These are phyloP conservation scores for Metschnikowia bowlesiae DNA, from an alignment of 805 yeast species.

Conservation along the genomic window DNA sequence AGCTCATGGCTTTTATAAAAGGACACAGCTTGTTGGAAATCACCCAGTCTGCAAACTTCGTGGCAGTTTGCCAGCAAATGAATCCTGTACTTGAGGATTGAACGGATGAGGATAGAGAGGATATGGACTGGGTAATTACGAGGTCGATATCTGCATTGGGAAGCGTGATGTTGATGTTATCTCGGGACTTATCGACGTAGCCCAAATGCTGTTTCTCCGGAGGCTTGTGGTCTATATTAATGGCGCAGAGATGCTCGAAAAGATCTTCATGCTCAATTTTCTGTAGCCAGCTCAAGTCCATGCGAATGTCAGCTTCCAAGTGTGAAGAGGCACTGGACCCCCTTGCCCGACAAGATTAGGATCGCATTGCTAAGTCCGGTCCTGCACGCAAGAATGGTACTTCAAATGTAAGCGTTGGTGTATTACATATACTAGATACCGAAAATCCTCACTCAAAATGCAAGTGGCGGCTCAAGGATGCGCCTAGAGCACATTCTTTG, in stretches of 20 bases:
- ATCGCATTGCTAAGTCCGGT: not conserved
- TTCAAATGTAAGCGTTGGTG: not conserved
- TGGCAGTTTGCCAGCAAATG: constrained; percentile 55
- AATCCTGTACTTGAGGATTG: constrained; percentile 55
- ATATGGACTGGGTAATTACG: constrained; percentile 29
- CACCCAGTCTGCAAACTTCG: constrained; percentile 52
- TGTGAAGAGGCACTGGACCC: not conserved
- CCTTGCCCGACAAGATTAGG: not conserved
- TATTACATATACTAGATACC: not conserved
- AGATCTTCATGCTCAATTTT: constrained; percentile 14
- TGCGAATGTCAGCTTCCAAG: not conserved
- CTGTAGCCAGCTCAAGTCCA: not conserved
- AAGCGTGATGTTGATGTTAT: constrained; percentile 21
- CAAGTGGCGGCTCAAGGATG: not conserved
- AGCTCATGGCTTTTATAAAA: constrained; percentile 13
- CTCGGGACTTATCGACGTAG: constrained; percentile 27
- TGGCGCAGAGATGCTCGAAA: constrained; percentile 30
- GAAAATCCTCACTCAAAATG: not conserved
- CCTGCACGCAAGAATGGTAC: not conserved
- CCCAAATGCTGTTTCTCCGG: constrained; percentile 30
- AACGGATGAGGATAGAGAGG: constrained; percentile 29
- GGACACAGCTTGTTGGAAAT: constrained; percentile 26
- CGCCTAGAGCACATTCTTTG: constrained; percentile 63
- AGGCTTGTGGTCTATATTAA: constrained; percentile 27
- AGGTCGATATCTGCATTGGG: constrained; percentile 22